A percentile compares a stretch with the other conserved stretches of the same genome.
Conservation (phyloP, 139 green algal genomes). For the Picochlorum sp. region DNA sequence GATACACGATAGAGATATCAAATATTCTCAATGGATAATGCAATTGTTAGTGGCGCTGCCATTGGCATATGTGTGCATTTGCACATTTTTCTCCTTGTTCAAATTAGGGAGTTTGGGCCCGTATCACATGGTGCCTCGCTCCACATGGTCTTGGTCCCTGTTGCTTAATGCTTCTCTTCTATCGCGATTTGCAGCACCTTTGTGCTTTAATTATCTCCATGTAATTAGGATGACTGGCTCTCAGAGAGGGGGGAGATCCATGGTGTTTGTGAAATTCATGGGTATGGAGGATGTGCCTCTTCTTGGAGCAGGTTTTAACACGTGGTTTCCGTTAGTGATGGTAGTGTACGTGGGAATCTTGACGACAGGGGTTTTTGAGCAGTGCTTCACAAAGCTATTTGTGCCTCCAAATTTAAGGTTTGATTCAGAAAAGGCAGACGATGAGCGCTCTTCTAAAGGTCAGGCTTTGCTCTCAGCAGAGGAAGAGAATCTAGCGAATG, state of each 20-base stretch:
- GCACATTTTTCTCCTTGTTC: slow-evolving; percentile 87
- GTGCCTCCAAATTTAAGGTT: slow-evolving; percentile 9
- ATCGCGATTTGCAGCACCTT: slow-evolving; percentile 75
- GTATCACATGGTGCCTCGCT: slow-evolving; percentile 58
- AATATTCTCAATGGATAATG: slow-evolving; percentile 13
- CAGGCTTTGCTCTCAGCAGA: slow-evolving; percentile 26
- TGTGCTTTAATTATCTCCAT: slow-evolving; percentile 74
- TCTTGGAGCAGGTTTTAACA: slow-evolving; percentile 59
- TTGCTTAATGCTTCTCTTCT: slow-evolving; percentile 33
- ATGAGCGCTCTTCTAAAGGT: slow-evolving; percentile 45
- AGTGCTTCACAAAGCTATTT: slow-evolving; percentile 14
- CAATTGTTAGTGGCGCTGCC: slow-evolving; percentile 44
- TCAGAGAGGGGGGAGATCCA: slow-evolving; percentile 19
- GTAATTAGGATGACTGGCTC: slow-evolving; percentile 37
- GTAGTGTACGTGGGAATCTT: slow-evolving; percentile 47
- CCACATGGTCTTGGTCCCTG: slow-evolving; percentile 46
- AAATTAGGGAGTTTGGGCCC: slow-evolving; percentile 59
- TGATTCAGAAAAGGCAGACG: slow-evolving; percentile 46
- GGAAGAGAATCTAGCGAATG: slow-evolving; percentile 14
- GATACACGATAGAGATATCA: slow-evolving; percentile 7
- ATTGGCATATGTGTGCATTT: slow-evolving; percentile 79
- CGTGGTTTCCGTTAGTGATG: slow-evolving; percentile 66
- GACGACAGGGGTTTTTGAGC: slow-evolving; percentile 28
- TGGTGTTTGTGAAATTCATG: slow-evolving; percentile 65
- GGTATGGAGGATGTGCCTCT: slow-evolving; percentile 62